Base-by-base conservation (phyloP, 164 flowering plant species). In the Macadamia tetraphylla region DNA sequence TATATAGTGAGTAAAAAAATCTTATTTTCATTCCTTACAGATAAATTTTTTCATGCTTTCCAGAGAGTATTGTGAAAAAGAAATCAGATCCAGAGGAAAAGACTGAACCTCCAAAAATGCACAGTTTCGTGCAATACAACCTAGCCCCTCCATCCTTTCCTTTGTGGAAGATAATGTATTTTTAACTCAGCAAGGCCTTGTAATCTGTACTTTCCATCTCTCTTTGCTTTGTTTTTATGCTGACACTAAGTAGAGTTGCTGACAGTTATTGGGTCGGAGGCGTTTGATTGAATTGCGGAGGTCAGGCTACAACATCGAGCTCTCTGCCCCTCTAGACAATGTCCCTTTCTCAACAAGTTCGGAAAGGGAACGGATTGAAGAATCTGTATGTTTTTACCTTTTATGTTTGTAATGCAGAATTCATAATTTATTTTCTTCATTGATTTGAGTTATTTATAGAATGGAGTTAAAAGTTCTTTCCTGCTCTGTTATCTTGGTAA, bases 101-200 rank as follows among this genome's bases (percentile, higher is more conserved):
- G 55, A 72, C 49, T 71, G 82, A 82, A 68, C 61, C 64, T 92
- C 99, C 59, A 75, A 59, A 75, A 92, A 94, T 86, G 99, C 97
- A n/a, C 89, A 88, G 71, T 94, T 94, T 70, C 95, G 98, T 74
- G 97, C 97, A 62, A 94, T 94, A 77, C 80, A 84, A 62, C 97
- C 99, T 42, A 90, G 87, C 71, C 82, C 87, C 18, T 88, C 92
- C 17, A 87, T 94, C 73, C 88, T 92, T 68, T 74, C 89, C 30
- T 90, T 80, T 79, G 99, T 94, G 61, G 92, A 94, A 81, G 92
- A 90, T 71, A 94, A 92, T 81, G 99, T 94, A 88, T 69, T 66
- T 23, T 73, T 58, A 51, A 42, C 58, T 70, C 55, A 14, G 17
- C 17, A 58, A 62, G 30, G 62, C 62, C 31, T 67, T 67, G 44